phyloP scores from a whole-genome alignment of 2,329 filamentous ascomycete species.

The Orbilia javanica region DNA sequence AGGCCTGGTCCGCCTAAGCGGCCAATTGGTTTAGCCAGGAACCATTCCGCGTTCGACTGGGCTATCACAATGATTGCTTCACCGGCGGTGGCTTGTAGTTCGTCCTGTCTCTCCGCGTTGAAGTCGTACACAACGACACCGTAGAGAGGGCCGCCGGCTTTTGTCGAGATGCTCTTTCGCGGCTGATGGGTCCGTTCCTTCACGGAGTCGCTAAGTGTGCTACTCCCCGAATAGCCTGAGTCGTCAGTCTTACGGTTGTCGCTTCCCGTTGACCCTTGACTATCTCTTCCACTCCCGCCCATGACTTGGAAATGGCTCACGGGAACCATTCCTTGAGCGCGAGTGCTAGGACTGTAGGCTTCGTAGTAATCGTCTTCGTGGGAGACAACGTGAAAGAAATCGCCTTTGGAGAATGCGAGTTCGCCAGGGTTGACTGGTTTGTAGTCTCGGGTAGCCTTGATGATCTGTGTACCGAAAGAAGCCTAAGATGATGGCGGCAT shows the following conservation, averaged over 20 bases:
- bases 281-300: constrained; percentile 91
- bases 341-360: constrained; percentile 92
- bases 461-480: constrained; percentile 74
- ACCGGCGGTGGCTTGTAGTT: constrained; percentile 92
- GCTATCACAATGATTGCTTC: constrained; percentile 99
- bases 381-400: constrained; percentile 98
- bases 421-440: constrained; percentile 80
- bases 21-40: constrained; percentile 98
- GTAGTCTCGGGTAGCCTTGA: constrained; percentile 96
- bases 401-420: constrained; percentile 90
- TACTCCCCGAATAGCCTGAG: constrained; percentile 80
- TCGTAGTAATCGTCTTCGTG: constrained; percentile 99
- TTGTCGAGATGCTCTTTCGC: constrained; percentile 63
- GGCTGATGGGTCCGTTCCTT: constrained; percentile 55
- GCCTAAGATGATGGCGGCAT: not conserved
- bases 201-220: constrained; percentile 64
- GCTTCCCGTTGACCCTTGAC: constrained; percentile 74
- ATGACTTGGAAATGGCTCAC: constrained; percentile 93
- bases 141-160: constrained; percentile 87
- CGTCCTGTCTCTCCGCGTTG: constrained; percentile 92
- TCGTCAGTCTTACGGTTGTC: constrained; percentile 76
- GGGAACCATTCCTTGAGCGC: constrained; percentile 89
- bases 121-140: constrained; percentile 98
- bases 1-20: constrained; percentile 93
- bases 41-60: constrained; percentile 98